Evolutionary conservation across 2,329 filamentous ascomycete genomes (phyloP), one percentile per base, ranked within the genome.

Genomic region (Nothomitra cinnamomea): DNA sequence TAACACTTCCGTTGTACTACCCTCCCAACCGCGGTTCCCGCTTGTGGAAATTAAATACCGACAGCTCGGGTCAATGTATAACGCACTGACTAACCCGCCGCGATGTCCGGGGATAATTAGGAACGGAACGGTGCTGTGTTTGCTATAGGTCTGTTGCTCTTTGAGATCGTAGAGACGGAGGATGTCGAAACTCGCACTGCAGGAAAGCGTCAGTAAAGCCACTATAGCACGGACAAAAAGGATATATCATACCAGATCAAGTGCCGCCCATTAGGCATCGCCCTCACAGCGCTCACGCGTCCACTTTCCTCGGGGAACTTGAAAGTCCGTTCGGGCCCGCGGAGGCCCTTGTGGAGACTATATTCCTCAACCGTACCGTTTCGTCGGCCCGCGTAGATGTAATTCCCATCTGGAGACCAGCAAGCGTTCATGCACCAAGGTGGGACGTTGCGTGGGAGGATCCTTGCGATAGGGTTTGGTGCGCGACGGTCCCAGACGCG

Each of bases 371-470:
- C 92, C 0, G 87, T 94, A 52, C 87, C 79, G 66, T 96, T 96
- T 55, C 92, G 77, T 25, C 92, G 76, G 0, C 92, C 92, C 0
- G 85, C 89, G 67, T 95, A 98, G 61, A 98, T 89, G 67, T 80
- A 87, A 67, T 96, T 96, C 13, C 92, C 92, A 64, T 95, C 86
- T 0, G 88, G 88, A 53, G 85, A 90, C 92, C 92, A 98, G 70
- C 88, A 95, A 0, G 88, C 87, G 59, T 87, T 89, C 81, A 95
- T 95, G 67, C 90, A 96, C 90, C 90, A 98, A 0, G 90, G 92
- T 1, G 92, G 90, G 0, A 87, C 85, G 10, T 80, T 78, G 10
- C 81, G 74, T 17, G 85, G 86, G 1, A 75, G 73, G 54, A 96
- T 90, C 25, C 82, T 80, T 2, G 92, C 88, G 1, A 95, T 75